These are phyloP conservation scores for Clonostachys byssicola DNA, from an alignment of 2,329 filamentous ascomycete species.

Conservation along the genomic window DNA sequence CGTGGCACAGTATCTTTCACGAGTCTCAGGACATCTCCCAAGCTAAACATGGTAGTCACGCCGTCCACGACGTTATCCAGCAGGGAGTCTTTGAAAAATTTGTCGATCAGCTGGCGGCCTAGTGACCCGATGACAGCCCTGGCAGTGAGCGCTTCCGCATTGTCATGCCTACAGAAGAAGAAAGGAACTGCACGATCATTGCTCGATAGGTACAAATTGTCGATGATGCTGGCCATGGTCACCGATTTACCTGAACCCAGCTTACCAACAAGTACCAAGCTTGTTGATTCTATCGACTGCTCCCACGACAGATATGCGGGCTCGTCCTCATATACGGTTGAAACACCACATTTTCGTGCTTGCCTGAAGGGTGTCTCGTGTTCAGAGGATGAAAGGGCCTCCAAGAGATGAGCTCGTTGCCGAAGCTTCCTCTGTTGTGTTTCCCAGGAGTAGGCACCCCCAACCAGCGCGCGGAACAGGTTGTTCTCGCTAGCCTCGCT, in stretches of 20 bases:
- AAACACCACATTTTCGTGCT: background rate
- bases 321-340: background rate
- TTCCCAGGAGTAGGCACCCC: background rate
- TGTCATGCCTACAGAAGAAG: slow-evolving; percentile 21
- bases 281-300: background rate
- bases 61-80: background rate
- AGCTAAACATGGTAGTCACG: background rate
- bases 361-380: background rate
- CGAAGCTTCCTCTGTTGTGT: background rate
- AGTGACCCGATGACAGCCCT: slow-evolving; percentile 19
- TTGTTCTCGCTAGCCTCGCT: background rate
- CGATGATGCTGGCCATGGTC: slow-evolving; percentile 31
- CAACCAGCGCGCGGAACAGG: background rate
- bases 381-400: background rate
- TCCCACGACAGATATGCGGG: background rate
- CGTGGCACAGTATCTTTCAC: background rate
- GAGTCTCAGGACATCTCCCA: background rate
- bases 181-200: slow-evolving; percentile 9
- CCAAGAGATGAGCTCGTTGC: background rate
- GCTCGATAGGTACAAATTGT: slow-evolving; percentile 18
- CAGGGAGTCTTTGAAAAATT: background rate
- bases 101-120: slow-evolving; percentile 23
- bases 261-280: slow-evolving; percentile 26
- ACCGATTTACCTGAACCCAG: slow-evolving; percentile 36
- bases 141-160: slow-evolving; percentile 15